Base-by-base conservation (phyloP, 108 stramenopile genomes). In the Tribonema minus region DNA sequence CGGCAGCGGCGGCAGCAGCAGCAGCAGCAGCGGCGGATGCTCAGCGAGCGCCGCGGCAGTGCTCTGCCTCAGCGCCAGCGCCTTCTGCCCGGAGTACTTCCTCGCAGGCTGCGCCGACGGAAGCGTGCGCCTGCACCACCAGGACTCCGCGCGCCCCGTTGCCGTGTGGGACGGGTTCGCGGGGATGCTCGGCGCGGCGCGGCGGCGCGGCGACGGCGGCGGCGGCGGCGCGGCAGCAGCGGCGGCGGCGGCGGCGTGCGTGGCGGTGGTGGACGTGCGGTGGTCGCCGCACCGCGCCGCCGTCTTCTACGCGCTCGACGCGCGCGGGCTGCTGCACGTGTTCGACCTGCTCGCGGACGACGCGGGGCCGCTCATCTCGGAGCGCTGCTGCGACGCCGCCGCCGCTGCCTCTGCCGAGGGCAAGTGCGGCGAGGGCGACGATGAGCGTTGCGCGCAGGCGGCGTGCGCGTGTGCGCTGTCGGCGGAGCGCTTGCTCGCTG, bases 221-320 rank as follows among this genome's bases (percentile, higher is more conserved):
- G 4, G n/a, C 20, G 5, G 26, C 2, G 3, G 35, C 31, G 58
- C 58, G 69, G 58, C 69, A 5, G 33, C 69, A 7, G 69, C 58
- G 1, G 59, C 59, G 7, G 58, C 58, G 15, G 58, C 69, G 3
- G 23, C 59, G 25, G 69, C 69, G n/a, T n/a, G n/a, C n/a, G n/a
- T n/a, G n/a, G n/a, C n/a, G n/a, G n/a, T n/a, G n/a, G n/a, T n/a
- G n/a, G n/a, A n/a, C n/a, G 15, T 54, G 46, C 46, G 20, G 25
- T 73, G 72, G 72, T 73, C 72, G 38, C 61, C 61, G 40, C 62
- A 73, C 62, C 9, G 72, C 12, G 36, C 72, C n/a, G 72, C 63
- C 23, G 62, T 73, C n/a, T 73, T 73, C 38, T 73, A 62, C 33
- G 72, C 37, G 0, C 72, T 73, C 38, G 72, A 73, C 33, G 2